Conservation (phyloP, 2,329 filamentous ascomycete genomes). For the Aphanocladium album region DNA sequence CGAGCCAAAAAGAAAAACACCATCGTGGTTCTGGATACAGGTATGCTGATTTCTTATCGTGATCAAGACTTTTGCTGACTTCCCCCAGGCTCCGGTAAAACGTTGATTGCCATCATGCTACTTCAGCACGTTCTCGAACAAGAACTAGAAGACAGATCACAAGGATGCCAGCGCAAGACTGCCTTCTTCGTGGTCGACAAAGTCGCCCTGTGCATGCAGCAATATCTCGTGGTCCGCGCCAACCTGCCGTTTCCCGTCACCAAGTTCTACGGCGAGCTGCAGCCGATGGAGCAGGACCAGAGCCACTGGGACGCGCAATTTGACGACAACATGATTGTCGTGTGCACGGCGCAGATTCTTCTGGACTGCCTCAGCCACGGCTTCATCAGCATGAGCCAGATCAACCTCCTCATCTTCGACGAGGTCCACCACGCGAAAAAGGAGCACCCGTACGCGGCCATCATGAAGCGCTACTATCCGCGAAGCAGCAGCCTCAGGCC, state of each 20-base stretch:
- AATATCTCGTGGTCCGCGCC: slow-evolving; percentile 72
- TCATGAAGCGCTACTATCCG: slow-evolving; percentile 83
- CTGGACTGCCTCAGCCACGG: slow-evolving; percentile 71
- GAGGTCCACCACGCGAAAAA: slow-evolving; percentile 97
- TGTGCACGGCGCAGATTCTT: slow-evolving; percentile 88
- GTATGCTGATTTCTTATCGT: slow-evolving; percentile 31
- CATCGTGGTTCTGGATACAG: slow-evolving; percentile 92
- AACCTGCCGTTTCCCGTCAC: slow-evolving; percentile 75
- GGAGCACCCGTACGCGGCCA: slow-evolving; percentile 81
- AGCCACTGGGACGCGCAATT: slow-evolving; percentile 50
- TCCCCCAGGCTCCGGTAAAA: slow-evolving; percentile 75
- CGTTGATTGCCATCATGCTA: slow-evolving; percentile 85
- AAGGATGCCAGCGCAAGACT: slow-evolving; percentile 56
- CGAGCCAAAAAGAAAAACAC: slow-evolving; percentile 78
- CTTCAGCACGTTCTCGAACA: slow-evolving; percentile 70
- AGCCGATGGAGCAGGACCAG: slow-evolving; percentile 33
- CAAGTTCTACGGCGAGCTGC: slow-evolving; percentile 69
- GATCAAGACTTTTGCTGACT: slow-evolving; percentile 6
- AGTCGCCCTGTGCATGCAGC: slow-evolving; percentile 85
- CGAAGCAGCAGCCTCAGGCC: slow-evolving; percentile 46
- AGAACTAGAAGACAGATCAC: slow-evolving; percentile 66
- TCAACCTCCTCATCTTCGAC: slow-evolving; percentile 91
- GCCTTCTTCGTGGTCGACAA: slow-evolving; percentile 90
- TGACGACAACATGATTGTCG: slow-evolving; percentile 70
- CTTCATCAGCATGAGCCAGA: slow-evolving; percentile 73